Base-by-base conservation (phyloP, 768 basidiomycete species). In the Boletus fagicola region DNA sequence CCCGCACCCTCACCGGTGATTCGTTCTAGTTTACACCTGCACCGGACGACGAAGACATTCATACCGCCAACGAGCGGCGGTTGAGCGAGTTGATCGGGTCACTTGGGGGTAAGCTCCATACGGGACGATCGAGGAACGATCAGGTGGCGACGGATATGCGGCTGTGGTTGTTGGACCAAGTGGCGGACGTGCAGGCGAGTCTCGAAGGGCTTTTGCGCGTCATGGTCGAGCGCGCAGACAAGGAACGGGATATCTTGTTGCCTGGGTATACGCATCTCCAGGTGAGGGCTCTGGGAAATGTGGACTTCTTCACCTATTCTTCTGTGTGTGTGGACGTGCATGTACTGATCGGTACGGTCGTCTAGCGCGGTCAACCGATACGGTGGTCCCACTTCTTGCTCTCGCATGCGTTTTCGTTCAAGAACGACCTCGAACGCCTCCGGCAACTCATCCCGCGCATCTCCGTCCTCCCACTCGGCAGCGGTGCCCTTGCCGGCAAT, bases 111-210 rank as follows among this genome's bases (percentile, higher is more conserved):
- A 99, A 98, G 74, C 79, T 99, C 43, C 97, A 99, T 70, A 99
- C 97, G 0, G 97, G 97, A 30, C 85, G 97, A 58, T 96, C 94
- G 50, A 83, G 97, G 53, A 99, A 99, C 72, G 97, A 99, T 70
- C 97, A 99, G 72, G 96, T 98, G 59, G 94, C 96, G 4, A 99
- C 97, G 1, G 97, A 99, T 70, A 91, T 98, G 90, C 87, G 97
- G 31, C 74, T 99, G 13, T 99, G 97, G 97, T 81, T 99, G 20
- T 78, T 97, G 22, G 84, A 88, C 45, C 83, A 96, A 68, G 86
- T 89, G 20, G 70, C 74, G 36, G 81, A 83, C 39, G 79, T 95
- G 49, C 84, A 89, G 68, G 65, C 76, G 44, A 78, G 85, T 56
- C 77, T 98, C 50, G 86, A 86, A 68, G 88, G 79, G 5, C 80